phyloP scores from a whole-genome alignment of 441 rosid genomes.

The Adansonia rubrostipa region DNA sequence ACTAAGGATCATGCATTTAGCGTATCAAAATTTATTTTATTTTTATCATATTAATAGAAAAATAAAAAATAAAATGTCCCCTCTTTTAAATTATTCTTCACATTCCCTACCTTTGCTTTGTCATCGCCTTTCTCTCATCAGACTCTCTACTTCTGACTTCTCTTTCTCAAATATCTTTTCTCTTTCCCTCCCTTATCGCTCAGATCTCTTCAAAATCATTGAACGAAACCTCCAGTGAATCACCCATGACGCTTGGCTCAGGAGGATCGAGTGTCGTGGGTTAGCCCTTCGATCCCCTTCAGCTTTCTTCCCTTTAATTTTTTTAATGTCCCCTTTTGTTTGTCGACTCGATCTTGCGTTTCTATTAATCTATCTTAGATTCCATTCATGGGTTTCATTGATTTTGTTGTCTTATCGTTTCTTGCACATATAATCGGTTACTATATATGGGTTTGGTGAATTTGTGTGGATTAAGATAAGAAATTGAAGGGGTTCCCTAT shows the following conservation, averaged over 20 bases:
- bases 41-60: no score
- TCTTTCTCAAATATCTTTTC: conserved; percentile 7
- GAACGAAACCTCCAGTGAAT: conserved; percentile 17
- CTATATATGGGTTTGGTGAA: neutral
- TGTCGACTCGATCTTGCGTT: conserved; percentile 26
- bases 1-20: no score
- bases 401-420: conserved; percentile 22
- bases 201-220: conserved; percentile 47
- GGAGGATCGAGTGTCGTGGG: conserved; percentile 99
- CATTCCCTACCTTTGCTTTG: neutral
- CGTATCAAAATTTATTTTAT: no score
- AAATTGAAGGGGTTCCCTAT: neutral
- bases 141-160: conserved; percentile 32
- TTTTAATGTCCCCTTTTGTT: neutral
- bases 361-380: conserved; percentile 19
- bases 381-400: conserved; percentile 15
- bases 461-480: neutral
- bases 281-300: conserved; percentile 35
- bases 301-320: neutral
- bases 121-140: conserved; percentile 26
- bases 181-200: conserved; percentile 28
- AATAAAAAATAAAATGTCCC: neutral
- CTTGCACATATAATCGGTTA: conserved; percentile 9
- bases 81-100: neutral
- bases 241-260: conserved; percentile 93